A percentile compares a stretch with the other conserved stretches of the same genome.
phyloP scores from a whole-genome alignment of 306 rosid species.

The Vigna trinervia region DNA sequence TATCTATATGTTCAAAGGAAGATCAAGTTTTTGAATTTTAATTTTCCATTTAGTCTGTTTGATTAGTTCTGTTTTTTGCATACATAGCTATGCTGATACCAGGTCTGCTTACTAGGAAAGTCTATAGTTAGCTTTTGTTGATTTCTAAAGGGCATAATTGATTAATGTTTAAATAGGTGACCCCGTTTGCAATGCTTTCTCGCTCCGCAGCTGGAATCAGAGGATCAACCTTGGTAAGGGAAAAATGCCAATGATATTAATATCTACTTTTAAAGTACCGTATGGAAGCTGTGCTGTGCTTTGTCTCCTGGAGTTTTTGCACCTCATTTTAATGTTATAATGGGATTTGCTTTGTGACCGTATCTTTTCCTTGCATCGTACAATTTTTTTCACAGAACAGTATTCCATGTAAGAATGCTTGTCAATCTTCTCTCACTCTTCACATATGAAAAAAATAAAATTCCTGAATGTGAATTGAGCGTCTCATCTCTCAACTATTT shows the following conservation, averaged over 20 bases:
- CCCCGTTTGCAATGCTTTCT: slow-evolving; percentile 90
- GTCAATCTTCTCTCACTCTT: neutral
- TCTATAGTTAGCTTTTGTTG: neutral
- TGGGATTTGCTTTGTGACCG: slow-evolving; percentile 13
- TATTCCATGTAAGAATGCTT: slow-evolving; percentile 1
- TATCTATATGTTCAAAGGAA: slow-evolving; percentile 31
- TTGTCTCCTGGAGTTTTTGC: neutral
- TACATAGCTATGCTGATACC: slow-evolving; percentile 23
- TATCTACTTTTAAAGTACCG: slow-evolving; percentile 23
- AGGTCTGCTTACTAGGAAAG: slow-evolving; percentile 20
- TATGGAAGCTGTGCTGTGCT: neutral
- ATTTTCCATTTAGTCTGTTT: slow-evolving; percentile 15
- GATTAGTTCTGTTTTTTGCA: neutral
- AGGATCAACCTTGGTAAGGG: slow-evolving; percentile 87
- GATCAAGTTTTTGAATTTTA: slow-evolving; percentile 1
- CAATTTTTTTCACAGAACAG: neutral
- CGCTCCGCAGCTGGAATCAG: slow-evolving; percentile 95
- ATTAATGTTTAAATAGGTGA: slow-evolving; percentile 67
- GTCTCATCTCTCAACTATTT: too few species aligned
- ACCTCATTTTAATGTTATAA: slow-evolving; percentile 8
- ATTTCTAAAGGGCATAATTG: slow-evolving; percentile 13
- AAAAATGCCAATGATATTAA: slow-evolving; percentile 8
- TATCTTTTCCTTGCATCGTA: slow-evolving; percentile 6
- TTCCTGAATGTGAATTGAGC: too few species aligned
- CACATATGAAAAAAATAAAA: neutral